Evolutionary conservation across 2,329 filamentous ascomycete species (phyloP).

Genomic region (Ambrosiella cleistominuta): DNA sequence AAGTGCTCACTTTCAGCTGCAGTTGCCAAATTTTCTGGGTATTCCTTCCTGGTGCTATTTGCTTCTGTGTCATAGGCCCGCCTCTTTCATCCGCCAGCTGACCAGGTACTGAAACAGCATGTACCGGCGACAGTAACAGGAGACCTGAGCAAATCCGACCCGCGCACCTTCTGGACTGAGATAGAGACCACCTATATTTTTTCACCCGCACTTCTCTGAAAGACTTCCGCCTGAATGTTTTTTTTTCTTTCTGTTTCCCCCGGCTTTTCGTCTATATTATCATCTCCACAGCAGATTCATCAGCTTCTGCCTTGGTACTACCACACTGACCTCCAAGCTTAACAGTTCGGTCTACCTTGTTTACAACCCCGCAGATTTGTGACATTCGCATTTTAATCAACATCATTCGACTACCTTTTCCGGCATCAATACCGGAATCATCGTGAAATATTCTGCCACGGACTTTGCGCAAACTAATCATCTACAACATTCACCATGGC

Average conservation of each 20-base stretch:
- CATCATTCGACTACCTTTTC: background rate
- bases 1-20: background rate
- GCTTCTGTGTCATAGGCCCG: background rate
- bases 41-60: background rate
- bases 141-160: background rate
- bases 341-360: background rate
- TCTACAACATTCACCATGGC: slow-evolving; percentile 10
- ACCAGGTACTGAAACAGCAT: background rate
- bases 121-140: background rate
- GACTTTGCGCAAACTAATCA: background rate
- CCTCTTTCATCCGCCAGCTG: background rate
- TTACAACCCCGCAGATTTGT: background rate
- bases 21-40: background rate
- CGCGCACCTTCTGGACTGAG: background rate
- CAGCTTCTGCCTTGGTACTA: background rate
- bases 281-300: background rate
- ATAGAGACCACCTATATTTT: slow-evolving; percentile 8
- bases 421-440: background rate
- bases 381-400: background rate
- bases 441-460: too few species aligned
- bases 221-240: background rate
- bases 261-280: background rate
- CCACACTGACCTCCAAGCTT: background rate
- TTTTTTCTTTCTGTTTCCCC: background rate
- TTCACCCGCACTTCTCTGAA: background rate